Conservation (phyloP, 495 filamentous ascomycete genomes). For the Aspergillus indologenus region DNA sequence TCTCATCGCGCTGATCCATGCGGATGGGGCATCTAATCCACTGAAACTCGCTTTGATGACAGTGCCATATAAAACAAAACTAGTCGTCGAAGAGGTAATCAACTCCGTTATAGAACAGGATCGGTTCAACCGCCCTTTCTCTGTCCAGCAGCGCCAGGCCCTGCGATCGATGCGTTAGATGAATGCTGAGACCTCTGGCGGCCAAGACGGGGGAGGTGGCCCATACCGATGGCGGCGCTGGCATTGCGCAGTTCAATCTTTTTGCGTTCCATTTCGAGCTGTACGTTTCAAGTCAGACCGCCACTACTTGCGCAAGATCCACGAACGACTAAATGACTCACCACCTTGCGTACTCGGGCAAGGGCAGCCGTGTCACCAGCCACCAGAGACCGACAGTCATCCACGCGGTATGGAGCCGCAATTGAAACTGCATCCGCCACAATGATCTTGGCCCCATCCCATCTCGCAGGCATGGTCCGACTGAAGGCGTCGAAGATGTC, state of each 20-base stretch:
- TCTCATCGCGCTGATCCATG: neutral
- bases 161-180: constrained; percentile 17
- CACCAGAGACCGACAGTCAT: constrained; percentile 53
- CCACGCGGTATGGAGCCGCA: constrained; percentile 55
- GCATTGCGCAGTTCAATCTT: constrained; percentile 49
- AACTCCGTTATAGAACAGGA: neutral
- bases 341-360: constrained; percentile 61
- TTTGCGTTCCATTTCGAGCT: constrained; percentile 52
- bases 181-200: constrained; percentile 6
- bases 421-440: constrained; percentile 65
- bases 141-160: constrained; percentile 26
- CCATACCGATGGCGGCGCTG: constrained; percentile 40
- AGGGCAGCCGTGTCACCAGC: constrained; percentile 51
- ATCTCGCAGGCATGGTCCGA: constrained; percentile 61
- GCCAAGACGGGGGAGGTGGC: constrained; percentile 29
- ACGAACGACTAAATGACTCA: constrained; percentile 33
- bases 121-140: constrained; percentile 30
- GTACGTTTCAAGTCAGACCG: constrained; percentile 2
- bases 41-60: neutral
- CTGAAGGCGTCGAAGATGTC: constrained; percentile 66
- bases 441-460: constrained; percentile 60
- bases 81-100: neutral
- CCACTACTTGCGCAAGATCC: no score
- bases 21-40: constrained; percentile 1
- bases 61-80: neutral